Percentiles rank a stretch among this genome's conserved stretches.
phyloP scores from a whole-genome alignment of 2,329 filamentous ascomycete species.

The Trichoderma sp. region DNA sequence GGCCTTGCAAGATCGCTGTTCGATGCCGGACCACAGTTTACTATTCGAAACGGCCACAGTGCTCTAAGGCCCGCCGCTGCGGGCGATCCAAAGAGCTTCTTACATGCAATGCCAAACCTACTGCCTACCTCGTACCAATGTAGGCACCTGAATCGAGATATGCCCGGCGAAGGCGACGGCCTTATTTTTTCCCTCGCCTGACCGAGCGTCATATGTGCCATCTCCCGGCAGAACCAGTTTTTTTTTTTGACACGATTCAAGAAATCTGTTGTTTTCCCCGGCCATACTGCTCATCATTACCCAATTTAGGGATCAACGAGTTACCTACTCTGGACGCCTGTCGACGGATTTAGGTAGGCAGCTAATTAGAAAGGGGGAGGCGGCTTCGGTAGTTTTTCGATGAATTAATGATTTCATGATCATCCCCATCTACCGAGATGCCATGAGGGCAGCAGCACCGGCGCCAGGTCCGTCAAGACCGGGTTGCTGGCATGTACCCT shows the following conservation, averaged over 20 bases:
- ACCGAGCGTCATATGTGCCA: slow-evolving; percentile 12
- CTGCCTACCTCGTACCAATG: background rate
- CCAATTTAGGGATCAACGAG: background rate
- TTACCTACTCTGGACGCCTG: slow-evolving; percentile 8
- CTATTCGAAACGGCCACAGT: slow-evolving; percentile 20
- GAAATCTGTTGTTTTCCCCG: background rate
- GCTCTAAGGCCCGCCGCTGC: slow-evolving; percentile 11
- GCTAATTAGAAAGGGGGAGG: slow-evolving; percentile 1
- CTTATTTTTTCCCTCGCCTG: background rate
- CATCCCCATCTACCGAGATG: slow-evolving; percentile 20
- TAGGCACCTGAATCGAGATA: background rate
- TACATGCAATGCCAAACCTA: background rate
- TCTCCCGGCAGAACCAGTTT: background rate
- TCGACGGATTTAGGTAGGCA: background rate
- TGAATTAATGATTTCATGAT: slow-evolving; percentile 25
- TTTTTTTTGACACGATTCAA: background rate
- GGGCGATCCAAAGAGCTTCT: slow-evolving; percentile 2
- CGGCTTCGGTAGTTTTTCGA: slow-evolving; percentile 18
- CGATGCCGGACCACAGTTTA: slow-evolving; percentile 19
- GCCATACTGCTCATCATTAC: slow-evolving; percentile 2
- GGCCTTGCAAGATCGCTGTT: slow-evolving; percentile 11
- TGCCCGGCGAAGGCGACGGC: slow-evolving; percentile 11
- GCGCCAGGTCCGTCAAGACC: background rate
- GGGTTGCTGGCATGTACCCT: slow-evolving; percentile 1
- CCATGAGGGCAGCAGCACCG: background rate